Evolutionary conservation across 345 rosid species (phyloP), one percentile per base, ranked within the genome.

Genomic region (Eucalyptus brandiana): DNA sequence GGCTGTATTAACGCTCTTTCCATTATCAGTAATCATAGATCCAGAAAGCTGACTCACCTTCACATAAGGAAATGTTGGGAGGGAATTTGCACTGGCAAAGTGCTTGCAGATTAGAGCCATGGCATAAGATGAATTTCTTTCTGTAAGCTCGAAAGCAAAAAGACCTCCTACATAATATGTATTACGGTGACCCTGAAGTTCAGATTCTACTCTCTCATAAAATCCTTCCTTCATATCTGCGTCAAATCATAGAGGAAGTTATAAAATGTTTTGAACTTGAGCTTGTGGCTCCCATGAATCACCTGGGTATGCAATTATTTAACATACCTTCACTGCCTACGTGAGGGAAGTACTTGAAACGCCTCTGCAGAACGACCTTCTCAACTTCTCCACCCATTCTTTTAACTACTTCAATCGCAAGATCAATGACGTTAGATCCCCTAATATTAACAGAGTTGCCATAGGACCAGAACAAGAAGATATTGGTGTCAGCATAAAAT

Each of bases 401-500:
- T 16, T 87, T 65, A 16, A 92, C 95, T 7, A 89, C 92, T 83
- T 93, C 91, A 58, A 91, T 92, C 30, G 94, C 96, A 34, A 93
- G 92, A 37, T 94, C 93, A 12, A 92, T 81, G 87, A 95, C 93
- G 26, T 88, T 87, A 85, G 92, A 89, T 89, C 95, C 96, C 67
- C 37, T 91, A 50, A 94, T 50, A 89, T 94, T 91, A 3, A 24
- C 90, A 60, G 94, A 90, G 90, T 95, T 92, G 4, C 96, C 96
- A 8, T 94, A 95, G 6, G 96, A 95, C 96, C 96, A 94, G 92
- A 95, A 95, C 92, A 95, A 91, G 94, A 94, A 94, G 89, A 94
- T 92, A 88, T 95, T 91, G 17, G 97, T 87, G 91, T 95, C 95
- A n/a, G 92, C 91, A 87, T 92, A 94, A 92, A 94, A 95, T 92